phyloP scores from a whole-genome alignment of 2,329 filamentous ascomycete species.

The Ceratocystis variospora region DNA sequence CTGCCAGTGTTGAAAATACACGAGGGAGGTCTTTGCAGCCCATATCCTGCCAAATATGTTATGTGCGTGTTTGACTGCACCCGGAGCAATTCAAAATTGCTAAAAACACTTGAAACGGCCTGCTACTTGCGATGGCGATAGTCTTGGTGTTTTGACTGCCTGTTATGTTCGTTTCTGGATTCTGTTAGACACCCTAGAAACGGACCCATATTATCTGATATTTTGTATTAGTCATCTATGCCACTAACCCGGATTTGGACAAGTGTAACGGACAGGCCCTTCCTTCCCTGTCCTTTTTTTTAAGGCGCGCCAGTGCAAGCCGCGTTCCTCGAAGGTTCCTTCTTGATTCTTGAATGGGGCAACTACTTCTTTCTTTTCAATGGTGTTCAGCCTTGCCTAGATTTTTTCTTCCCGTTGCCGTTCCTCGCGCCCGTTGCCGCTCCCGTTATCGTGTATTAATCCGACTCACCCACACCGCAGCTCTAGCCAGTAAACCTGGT shows the following conservation, averaged over 20 bases:
- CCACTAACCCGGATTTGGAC: conserved; percentile 11
- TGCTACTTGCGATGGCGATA: background rate
- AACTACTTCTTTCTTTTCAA: conserved; percentile 12
- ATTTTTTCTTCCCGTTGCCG: background rate
- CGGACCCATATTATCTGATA: background rate
- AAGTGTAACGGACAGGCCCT: background rate
- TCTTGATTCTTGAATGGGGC: conserved; percentile 1
- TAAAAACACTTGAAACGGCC: background rate
- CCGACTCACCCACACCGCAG: background rate
- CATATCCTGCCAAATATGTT: no score
- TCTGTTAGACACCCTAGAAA: background rate
- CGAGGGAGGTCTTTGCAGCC: no score
- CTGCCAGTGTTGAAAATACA: no score
- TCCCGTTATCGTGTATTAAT: background rate
- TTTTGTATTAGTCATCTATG: background rate
- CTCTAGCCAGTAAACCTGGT: background rate
- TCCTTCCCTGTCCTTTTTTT: conserved; percentile 4
- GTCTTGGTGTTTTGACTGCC: background rate
- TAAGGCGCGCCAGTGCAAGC: conserved; percentile 7
- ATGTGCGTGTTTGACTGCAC: no score
- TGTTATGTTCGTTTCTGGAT: background rate
- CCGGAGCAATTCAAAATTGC: no score
- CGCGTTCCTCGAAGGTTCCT: conserved; percentile 12
- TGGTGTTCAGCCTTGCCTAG: conserved; percentile 18
- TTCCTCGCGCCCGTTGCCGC: background rate